phyloP scores from a whole-genome alignment of 805 yeast genomes.

The Candida michaelii region DNA sequence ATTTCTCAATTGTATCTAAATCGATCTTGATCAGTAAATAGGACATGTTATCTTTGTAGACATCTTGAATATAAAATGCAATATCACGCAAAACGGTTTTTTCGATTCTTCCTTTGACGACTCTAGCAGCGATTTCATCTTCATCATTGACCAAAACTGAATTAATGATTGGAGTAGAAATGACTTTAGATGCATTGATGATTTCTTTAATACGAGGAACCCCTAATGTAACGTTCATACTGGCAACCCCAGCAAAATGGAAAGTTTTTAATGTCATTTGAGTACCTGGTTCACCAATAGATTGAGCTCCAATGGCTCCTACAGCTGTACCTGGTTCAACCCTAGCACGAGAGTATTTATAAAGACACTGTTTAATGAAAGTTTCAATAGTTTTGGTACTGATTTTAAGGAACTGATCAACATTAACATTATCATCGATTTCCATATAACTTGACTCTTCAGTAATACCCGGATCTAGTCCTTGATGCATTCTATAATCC shows the following conservation, averaged over 20 bases:
- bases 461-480: conserved; percentile 43
- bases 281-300: conserved; percentile 99
- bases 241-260: conserved; percentile 99
- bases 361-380: conserved; percentile 74
- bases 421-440: conserved; percentile 33
- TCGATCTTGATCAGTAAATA: conserved; percentile 81
- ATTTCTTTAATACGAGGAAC: conserved; percentile 99
- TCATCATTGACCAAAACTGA: conserved; percentile 89
- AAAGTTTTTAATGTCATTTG: conserved; percentile 92
- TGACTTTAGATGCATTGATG: conserved; percentile 92
- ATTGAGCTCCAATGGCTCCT: conserved; percentile 98
- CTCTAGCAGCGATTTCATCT: conserved; percentile 97
- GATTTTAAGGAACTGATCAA: conserved; percentile 66
- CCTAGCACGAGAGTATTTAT: conserved; percentile 82
- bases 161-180: conserved; percentile 95
- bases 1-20: conserved; percentile 75
- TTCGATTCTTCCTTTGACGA: conserved; percentile 95
- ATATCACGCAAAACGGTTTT: conserved; percentile 86
- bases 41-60: conserved; percentile 76
- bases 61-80: conserved; percentile 89
- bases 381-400: conserved; percentile 56
- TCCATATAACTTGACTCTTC: conserved; percentile 21
- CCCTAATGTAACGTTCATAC: conserved; percentile 98
- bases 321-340: conserved; percentile 99
- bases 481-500: conserved; percentile 52